These are phyloP conservation scores for Psilocybe azurescens DNA, from an alignment of 768 basidiomycete genomes.

Conservation along the genomic window DNA sequence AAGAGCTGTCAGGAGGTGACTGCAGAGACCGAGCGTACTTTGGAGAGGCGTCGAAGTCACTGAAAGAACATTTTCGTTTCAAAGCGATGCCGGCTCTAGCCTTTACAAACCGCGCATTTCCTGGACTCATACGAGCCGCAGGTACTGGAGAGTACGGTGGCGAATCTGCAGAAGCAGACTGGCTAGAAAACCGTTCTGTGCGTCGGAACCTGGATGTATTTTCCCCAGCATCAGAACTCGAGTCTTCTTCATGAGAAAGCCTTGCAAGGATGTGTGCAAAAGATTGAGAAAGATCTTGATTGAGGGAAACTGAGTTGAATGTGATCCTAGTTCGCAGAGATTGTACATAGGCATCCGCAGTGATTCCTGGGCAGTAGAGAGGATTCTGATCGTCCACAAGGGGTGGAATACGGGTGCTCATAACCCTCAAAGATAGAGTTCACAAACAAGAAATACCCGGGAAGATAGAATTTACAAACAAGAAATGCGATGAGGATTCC, in stretches of 20 bases:
- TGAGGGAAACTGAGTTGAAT: slow-evolving; percentile 15
- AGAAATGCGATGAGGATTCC: too few relatives aligned
- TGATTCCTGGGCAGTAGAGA: slow-evolving; percentile 58
- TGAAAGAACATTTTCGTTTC: slow-evolving; percentile 41
- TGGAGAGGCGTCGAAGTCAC: slow-evolving; percentile 46
- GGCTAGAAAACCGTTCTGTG: slow-evolving; percentile 14
- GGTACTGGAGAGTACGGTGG: slow-evolving; percentile 22
- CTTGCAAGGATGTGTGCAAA: slow-evolving; percentile 39
- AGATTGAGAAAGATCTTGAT: slow-evolving; percentile 28
- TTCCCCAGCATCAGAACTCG: slow-evolving; percentile 19
- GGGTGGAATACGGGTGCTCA: slow-evolving; percentile 28
- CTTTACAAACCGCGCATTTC: too few relatives aligned
- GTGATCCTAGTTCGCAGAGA: slow-evolving; percentile 40
- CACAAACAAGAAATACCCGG: too few relatives aligned
- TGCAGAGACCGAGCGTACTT: slow-evolving; percentile 50
- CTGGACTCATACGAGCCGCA: neutral
- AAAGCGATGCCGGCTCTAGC: slow-evolving; percentile 5
- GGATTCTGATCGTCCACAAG: slow-evolving; percentile 59
- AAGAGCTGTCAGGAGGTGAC: slow-evolving; percentile 49
- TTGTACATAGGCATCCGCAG: slow-evolving; percentile 51
- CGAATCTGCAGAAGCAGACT: slow-evolving; percentile 7
- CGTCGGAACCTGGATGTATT: slow-evolving; percentile 14
- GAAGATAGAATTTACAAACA: too few relatives aligned
- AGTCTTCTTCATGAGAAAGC: slow-evolving; percentile 25
- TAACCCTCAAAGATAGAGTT: neutral